Base-by-base conservation (phyloP, 164 flowering plant genomes). In the Echeveria elegans region DNA sequence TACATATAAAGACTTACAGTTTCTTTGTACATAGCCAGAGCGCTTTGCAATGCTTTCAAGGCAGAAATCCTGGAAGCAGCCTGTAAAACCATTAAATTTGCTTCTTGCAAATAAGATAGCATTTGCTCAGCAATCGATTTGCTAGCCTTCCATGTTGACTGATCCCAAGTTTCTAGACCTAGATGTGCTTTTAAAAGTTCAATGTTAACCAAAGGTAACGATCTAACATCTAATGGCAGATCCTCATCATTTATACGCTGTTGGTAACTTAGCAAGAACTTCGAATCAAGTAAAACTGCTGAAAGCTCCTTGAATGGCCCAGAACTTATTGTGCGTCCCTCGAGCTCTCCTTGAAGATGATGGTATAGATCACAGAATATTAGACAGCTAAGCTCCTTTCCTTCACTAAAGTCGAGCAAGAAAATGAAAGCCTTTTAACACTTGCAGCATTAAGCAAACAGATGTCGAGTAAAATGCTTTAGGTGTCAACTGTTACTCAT, bases 301-400 rank as follows among this genome's bases (percentile, higher is more conserved):
- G 79, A 76, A 23, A 94, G 83, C 70, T 91, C 99, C 68, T 82
- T 87, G 70, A 91, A 88, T 71, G 92, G 87, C 34, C 90, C 90
- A 68, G 82, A 67, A 66, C 77, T 77, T 34, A 87, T 82, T 69
- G 73, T 72, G 56, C 96, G 96, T 32, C 95, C 97, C 74, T 89
- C 89, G 67, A 91, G 80, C 83, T 94, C 93, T 67, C 96, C 99
- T 82, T 86, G 85, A 19, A 94, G 73, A 78, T 87, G 97, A 80
- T 83, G 88, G 71, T 81, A 91, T 2, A 94, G 86, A 72, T 94
- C 97, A 74, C 77, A 86, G 63, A 94, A 81, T 41, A 94, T 78
- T 65, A 91, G 78, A 72, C 60, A 62, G 29, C 71, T 73, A 60
- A 82, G 53, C 10, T 89, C 88, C 66, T 83, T 81, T 31, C 85